These are phyloP conservation scores for Salix suchowensis DNA, from an alignment of 345 rosid species.

Conservation along the genomic window DNA sequence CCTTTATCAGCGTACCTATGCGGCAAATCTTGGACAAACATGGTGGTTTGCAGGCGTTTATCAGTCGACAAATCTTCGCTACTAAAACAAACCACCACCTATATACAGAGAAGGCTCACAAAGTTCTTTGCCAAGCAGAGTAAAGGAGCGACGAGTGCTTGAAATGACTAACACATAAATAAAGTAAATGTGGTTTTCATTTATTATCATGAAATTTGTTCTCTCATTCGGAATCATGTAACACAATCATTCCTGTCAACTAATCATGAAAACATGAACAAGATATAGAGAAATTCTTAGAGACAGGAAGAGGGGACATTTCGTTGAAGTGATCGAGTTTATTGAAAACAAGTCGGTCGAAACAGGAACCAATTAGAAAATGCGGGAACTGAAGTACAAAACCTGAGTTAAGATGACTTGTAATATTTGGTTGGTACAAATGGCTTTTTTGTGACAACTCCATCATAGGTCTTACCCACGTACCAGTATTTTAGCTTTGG, in stretches of 20 bases:
- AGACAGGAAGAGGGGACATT: neutral
- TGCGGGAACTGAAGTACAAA: conserved; percentile 3
- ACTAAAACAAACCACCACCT: neutral
- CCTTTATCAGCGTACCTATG: too few species aligned
- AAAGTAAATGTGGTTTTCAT: neutral
- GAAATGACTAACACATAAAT: neutral
- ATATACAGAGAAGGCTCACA: neutral
- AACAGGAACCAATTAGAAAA: conserved; percentile 11
- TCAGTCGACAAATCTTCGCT: neutral
- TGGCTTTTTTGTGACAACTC: conserved; percentile 75
- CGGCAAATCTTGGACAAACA: neutral
- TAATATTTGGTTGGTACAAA: conserved; percentile 76
- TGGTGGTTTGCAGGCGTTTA: neutral
- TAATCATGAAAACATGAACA: neutral
- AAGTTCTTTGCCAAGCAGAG: neutral
- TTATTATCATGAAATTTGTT: neutral
- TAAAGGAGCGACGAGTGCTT: neutral
- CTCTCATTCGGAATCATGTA: neutral
- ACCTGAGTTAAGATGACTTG: conserved; percentile 58
- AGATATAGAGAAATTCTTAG: neutral
- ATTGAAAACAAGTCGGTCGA: conserved; percentile 3
- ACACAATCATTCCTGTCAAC: conserved; percentile 1
- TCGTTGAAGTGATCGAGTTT: neutral
- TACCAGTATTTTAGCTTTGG: conserved; percentile 68
- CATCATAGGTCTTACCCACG: conserved; percentile 86